phyloP scores from a whole-genome alignment of 2,329 filamentous ascomycete species.

The Epichloe amarillans region DNA sequence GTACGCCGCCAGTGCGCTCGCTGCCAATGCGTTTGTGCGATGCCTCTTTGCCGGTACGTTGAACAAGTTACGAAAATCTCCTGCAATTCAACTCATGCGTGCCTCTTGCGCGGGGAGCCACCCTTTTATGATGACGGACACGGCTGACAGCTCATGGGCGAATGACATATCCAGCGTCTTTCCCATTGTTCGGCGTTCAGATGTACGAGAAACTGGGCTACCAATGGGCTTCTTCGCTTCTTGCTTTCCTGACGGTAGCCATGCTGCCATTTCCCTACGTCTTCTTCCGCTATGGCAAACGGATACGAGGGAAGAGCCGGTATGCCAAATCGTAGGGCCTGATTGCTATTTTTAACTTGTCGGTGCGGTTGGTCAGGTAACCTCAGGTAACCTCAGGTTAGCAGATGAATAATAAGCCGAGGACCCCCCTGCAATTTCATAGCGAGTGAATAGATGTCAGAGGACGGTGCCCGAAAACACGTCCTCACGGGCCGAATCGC shows the following conservation, averaged over 20 bases:
- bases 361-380: background rate
- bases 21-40: slow-evolving; percentile 70
- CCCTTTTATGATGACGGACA: background rate
- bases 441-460: background rate
- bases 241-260: slow-evolving; percentile 46
- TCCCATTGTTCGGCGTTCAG: slow-evolving; percentile 61
- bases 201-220: slow-evolving; percentile 59
- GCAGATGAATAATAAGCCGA: background rate
- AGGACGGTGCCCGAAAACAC: background rate
- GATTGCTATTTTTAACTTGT: background rate
- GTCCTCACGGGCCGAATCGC: background rate
- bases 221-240: slow-evolving; percentile 52
- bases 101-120: background rate
- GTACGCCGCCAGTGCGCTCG: slow-evolving; percentile 65
- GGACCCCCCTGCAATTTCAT: background rate
- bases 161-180: slow-evolving; percentile 39
- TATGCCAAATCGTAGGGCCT: slow-evolving; percentile 28
- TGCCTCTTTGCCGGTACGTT: slow-evolving; percentile 56
- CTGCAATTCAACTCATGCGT: background rate
- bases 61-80: background rate
- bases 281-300: slow-evolving; percentile 48
- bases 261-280: slow-evolving; percentile 54
- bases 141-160: slow-evolving; percentile 5
- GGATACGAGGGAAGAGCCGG: slow-evolving; percentile 38
- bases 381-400: no score